Evolutionary conservation across 257 asterid genomes (phyloP).

Genomic region (Ophiorrhiza pumila): DNA sequence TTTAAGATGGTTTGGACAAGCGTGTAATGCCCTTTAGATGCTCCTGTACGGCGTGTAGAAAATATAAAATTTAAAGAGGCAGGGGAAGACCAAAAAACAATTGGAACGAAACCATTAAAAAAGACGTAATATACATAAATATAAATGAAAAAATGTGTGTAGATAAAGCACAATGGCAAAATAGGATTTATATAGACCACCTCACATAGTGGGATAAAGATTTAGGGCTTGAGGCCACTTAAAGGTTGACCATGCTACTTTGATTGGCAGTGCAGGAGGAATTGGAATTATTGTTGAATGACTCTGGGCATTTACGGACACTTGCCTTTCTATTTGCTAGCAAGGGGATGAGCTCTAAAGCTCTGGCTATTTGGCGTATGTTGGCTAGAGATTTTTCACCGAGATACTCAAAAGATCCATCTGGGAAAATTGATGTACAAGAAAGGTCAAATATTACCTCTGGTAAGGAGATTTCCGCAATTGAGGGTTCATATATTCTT

Average conservation of each 20-base stretch:
- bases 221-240: slow-evolving; percentile 3
- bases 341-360: slow-evolving; percentile 87
- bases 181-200: too few species aligned
- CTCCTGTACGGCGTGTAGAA: too few species aligned
- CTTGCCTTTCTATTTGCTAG: slow-evolving; percentile 92
- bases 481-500: slow-evolving; percentile 78
- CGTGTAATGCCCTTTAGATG: too few species aligned
- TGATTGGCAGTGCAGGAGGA: slow-evolving; percentile 99
- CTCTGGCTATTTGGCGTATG: slow-evolving; percentile 83
- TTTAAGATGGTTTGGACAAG: too few species aligned
- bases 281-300: slow-evolving; percentile 79
- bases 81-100: too few species aligned
- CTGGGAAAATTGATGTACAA: slow-evolving; percentile 44
- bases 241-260: slow-evolving; percentile 45
- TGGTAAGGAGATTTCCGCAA: slow-evolving; percentile 59
- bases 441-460: slow-evolving; percentile 35
- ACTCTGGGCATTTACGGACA: slow-evolving; percentile 87
- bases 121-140: too few species aligned
- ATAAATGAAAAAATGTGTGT: too few species aligned
- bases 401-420: slow-evolving; percentile 35
- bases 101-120: too few species aligned
- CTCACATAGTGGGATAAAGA: not conserved
- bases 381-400: slow-evolving; percentile 69
- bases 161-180: too few species aligned
- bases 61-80: too few species aligned